These are phyloP conservation scores for Gracilariopsis chorda DNA, from an alignment of 23 red algal species.

Conservation along the genomic window DNA sequence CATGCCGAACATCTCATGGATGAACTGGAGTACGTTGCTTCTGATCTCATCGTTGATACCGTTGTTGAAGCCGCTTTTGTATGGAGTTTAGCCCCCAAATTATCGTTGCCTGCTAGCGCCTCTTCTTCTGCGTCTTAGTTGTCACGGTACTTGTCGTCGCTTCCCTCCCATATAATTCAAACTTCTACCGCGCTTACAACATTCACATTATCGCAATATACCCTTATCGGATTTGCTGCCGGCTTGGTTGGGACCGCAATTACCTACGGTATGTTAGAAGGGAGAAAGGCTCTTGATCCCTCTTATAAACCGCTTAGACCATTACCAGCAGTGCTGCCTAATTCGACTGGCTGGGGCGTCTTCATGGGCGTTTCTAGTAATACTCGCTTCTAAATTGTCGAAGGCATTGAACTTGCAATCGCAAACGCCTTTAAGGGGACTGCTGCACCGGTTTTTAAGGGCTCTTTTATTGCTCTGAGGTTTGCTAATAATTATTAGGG, in stretches of 20 bases:
- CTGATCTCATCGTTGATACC: slow-evolving; percentile 93
- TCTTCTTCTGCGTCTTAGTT: neutral
- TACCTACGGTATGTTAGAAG: slow-evolving; percentile 86
- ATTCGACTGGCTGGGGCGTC: slow-evolving; percentile 73
- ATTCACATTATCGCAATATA: slow-evolving; percentile 79
- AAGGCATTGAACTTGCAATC: slow-evolving; percentile 75
- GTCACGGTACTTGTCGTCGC: neutral
- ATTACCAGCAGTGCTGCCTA: slow-evolving; percentile 85
- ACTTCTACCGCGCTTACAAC: slow-evolving; percentile 44
- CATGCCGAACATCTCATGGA: slow-evolving; percentile 83
- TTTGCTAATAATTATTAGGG: slow-evolving; percentile 96
- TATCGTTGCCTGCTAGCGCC: neutral
- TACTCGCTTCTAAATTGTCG: slow-evolving; percentile 79
- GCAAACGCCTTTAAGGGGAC: slow-evolving; percentile 40
- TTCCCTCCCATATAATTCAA: slow-evolving; percentile 89
- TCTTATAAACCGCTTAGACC: slow-evolving; percentile 68
- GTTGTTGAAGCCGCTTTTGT: slow-evolving; percentile 99
- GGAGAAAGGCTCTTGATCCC: slow-evolving; percentile 61
- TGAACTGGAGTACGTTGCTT: slow-evolving; percentile 96
- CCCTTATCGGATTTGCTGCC: slow-evolving; percentile 82
- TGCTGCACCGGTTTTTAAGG: slow-evolving; percentile 28
- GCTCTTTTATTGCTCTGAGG: slow-evolving; percentile 71
- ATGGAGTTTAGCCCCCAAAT: slow-evolving; percentile 81
- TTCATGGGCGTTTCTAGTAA: slow-evolving; percentile 94
- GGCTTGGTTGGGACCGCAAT: slow-evolving; percentile 92